Evolutionary conservation across 2,329 filamentous ascomycete species (phyloP), one percentile per base, ranked within the genome.

Genomic region (Ceratocystis harringtonii): DNA sequence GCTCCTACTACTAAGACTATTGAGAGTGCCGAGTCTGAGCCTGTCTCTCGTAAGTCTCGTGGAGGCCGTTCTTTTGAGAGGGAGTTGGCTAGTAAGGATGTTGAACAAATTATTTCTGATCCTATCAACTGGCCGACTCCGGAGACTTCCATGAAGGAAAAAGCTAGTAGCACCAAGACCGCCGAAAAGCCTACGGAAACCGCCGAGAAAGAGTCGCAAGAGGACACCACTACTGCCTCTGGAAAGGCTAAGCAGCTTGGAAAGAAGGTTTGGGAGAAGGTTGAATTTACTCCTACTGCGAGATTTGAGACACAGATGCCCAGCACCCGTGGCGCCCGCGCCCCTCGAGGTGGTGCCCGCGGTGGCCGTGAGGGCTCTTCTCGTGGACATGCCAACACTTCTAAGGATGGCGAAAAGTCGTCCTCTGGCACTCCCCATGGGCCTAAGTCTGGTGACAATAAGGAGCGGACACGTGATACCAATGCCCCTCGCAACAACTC

Each of bases 51-150:
- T 32, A 67, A 65, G 61, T 30, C 67, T 58, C 77, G 81, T 60
- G 80, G 80, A 7, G 75, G 75, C 65, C 77, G 80, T 67, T 69
- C 72, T 2, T 36, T 36, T 48, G 63, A 65, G 32, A 65, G 63
- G 30, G 64, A 65, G 15, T 48, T 55, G 10, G 57, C 25, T 5
- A n/a, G 15, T 22, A 63, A 65, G 52, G 52, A 58, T 25, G 64
- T 61, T 50, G 66, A 67, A 52, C 66, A 67, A 41, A 57, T 67
- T 10, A 65, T 67, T 28, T 44, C 48, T 67, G 92, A 97, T 74
- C 81, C 89, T 62, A 78, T 84, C 64, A 85, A 85, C 22, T 99
- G 94, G 94, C 94, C 94, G 17, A 97, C 92, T 2, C 91, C 91
- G 0, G 90, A 96, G 70, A 84, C 87, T 63, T 85, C 86, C 62